Evolutionary conservation across 768 basidiomycete genomes (phyloP), one percentile per base, ranked within the genome.

Genomic region (Tricholoma bakamatsutake): DNA sequence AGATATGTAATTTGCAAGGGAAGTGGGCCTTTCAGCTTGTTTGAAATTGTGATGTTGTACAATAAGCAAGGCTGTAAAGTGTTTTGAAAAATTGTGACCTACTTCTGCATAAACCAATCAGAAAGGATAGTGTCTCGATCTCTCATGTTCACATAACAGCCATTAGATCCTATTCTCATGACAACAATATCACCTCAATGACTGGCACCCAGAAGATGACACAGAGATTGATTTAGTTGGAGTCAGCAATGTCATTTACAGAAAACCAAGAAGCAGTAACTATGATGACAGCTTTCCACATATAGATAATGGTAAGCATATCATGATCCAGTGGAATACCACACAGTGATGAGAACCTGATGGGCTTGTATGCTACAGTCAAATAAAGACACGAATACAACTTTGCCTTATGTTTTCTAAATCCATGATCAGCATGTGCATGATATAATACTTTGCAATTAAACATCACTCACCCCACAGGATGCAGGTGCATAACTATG

Each of bases 71-170:
- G 31, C 17, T 17, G 39, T 24, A 27, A 51, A 30, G 28, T 10
- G 21, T 17, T 11, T 21, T 33, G 12, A 17, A 28, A 51, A 21
- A 51, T 35, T 3, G 5, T 12, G 24, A 33, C 50, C 40, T 37
- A 52, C 50, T 35, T 37, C 35, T 37, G 35, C 27, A 52, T 37
- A 52, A 42, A 37, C 50, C 50, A 52, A 24, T 52, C 50, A 37
- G 40, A 42, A 37, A 52, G 40, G 9, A 52, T 52, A 17, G 50
- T 52, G 35, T 52, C 50, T 37, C 35, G 34, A 39, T 52, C 50
- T 18, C 50, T 37, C 50, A 52, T 52, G 24, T 52, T 52, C 11
- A 52, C 35, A 39, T 39, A 42, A 15, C 30, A 37, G 24, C 40
- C 40, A n/a, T 42, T 28, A 39, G 40, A 37, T n/a, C 50, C 50